Evolutionary conservation across 805 yeast genomes (phyloP).

Genomic region (Sugiyamaella qingdaonensis): DNA sequence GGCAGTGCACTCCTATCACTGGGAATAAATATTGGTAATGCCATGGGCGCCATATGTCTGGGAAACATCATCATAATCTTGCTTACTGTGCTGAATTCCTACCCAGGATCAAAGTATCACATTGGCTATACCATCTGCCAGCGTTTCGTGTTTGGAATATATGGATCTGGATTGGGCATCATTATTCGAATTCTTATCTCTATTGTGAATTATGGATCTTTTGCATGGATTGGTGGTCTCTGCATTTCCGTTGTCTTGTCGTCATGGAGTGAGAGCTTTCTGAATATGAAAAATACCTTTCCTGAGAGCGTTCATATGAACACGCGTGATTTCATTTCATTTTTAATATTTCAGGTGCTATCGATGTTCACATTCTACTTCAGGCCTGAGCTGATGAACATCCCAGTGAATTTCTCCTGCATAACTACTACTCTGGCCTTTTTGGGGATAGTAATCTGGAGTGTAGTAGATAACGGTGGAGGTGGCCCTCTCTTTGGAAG

Average conservation of each 20-base stretch:
- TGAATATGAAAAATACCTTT: slow-evolving; percentile 39
- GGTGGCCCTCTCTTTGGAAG: slow-evolving; percentile 24
- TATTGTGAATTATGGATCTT: slow-evolving; percentile 46
- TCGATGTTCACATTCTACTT: slow-evolving; percentile 9
- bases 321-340: slow-evolving; percentile 39
- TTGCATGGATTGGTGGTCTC: slow-evolving; percentile 46
- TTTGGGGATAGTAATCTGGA: slow-evolving; percentile 27
- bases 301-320: slow-evolving; percentile 36
- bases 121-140: slow-evolving; percentile 46
- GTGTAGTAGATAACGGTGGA: slow-evolving; percentile 21
- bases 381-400: slow-evolving; percentile 30
- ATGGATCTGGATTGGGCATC: slow-evolving; percentile 44
- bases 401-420: slow-evolving; percentile 34
- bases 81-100: slow-evolving; percentile 42
- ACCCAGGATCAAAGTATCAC: slow-evolving; percentile 47
- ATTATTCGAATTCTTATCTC: slow-evolving; percentile 41
- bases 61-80: slow-evolving; percentile 40
- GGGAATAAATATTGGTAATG: slow-evolving; percentile 42
- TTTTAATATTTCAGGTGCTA: slow-evolving; percentile 35
- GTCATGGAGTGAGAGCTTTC: slow-evolving; percentile 34
- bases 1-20: slow-evolving; percentile 42
- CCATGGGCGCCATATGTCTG: slow-evolving; percentile 43
- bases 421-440: slow-evolving; percentile 35
- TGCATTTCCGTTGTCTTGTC: slow-evolving; percentile 28
- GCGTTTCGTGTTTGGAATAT: slow-evolving; percentile 45